phyloP scores from a whole-genome alignment of 129 eudicot species.

The Solidago caesia region DNA sequence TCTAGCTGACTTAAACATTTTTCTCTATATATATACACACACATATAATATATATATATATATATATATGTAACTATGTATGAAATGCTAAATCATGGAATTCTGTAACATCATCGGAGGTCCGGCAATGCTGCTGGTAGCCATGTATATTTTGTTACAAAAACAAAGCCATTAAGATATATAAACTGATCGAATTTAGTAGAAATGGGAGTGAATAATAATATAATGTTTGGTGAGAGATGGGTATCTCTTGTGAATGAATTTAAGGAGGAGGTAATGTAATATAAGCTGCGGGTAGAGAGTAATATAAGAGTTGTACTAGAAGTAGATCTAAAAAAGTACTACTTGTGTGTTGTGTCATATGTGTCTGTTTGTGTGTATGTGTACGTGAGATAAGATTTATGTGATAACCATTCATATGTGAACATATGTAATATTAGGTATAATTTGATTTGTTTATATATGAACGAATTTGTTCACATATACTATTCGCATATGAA shows the following conservation, averaged over 20 bases:
- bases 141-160: conserved; percentile 3
- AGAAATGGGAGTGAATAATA: conserved; percentile 22
- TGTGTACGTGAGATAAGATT: no score
- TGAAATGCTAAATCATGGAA: background rate
- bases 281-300: background rate
- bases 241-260: conserved; percentile 41
- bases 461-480: no score
- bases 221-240: conserved; percentile 2
- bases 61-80: background rate
- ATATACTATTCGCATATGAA: no score
- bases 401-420: no score
- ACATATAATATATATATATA: background rate
- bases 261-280: conserved; percentile 32
- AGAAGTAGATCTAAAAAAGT: conserved; percentile 43
- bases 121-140: conserved; percentile 50
- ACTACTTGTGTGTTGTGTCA: conserved; percentile 13
- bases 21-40: background rate
- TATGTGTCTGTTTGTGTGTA: conserved; percentile 4
- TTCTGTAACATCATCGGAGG: conserved; percentile 39
- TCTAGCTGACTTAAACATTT: conserved; percentile 79
- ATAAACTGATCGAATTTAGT: conserved; percentile 5
- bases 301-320: no score
- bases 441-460: no score
- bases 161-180: conserved; percentile 13
- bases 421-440: no score